Percentiles rank a stretch among this genome's conserved stretches.
Conservation (phyloP, 1,139 yeast genomes). For the Saccharomyces hybrid region DNA sequence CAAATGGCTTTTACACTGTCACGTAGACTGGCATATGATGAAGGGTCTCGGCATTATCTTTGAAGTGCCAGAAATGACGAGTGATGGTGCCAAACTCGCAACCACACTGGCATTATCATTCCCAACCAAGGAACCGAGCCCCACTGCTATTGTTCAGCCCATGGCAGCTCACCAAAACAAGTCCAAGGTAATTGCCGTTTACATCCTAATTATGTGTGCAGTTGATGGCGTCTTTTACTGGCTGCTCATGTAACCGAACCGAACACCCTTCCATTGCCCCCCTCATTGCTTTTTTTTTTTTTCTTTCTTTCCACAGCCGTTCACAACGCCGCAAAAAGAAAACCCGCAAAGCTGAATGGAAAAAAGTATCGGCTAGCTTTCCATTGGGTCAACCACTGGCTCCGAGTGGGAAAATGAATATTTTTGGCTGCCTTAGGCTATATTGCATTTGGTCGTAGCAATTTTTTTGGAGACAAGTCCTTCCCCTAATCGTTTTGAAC, state of each 20-base stretch:
- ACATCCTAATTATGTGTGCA: slow-evolving; percentile 12
- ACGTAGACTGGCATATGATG: slow-evolving; percentile 72
- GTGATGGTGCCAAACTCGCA: not conserved
- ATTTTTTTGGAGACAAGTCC: not conserved
- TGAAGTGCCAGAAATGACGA: slow-evolving; percentile 33
- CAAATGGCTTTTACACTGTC: slow-evolving; percentile 76
- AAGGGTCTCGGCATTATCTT: slow-evolving; percentile 55
- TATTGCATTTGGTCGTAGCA: not conserved
- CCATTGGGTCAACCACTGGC: not conserved
- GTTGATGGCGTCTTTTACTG: slow-evolving; percentile 10
- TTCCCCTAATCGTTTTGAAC: not conserved
- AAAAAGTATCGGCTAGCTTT: slow-evolving; percentile 1
- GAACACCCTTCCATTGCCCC: slow-evolving; percentile 1
- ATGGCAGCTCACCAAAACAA: not conserved
- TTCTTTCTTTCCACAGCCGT: slow-evolving; percentile 2
- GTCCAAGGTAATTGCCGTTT: slow-evolving; percentile 10
- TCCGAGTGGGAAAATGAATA: not conserved
- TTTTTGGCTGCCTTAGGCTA: not conserved
- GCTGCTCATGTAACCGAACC: slow-evolving; percentile 7
- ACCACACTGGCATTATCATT: not conserved
- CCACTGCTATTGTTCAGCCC: not conserved
- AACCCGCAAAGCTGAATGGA: not conserved
- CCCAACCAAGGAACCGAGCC: not conserved
- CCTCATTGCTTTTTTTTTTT: not conserved
- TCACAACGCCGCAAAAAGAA: slow-evolving; percentile 5